Base-by-base conservation (phyloP, 768 basidiomycete genomes). In the Phallus indusiatus region DNA sequence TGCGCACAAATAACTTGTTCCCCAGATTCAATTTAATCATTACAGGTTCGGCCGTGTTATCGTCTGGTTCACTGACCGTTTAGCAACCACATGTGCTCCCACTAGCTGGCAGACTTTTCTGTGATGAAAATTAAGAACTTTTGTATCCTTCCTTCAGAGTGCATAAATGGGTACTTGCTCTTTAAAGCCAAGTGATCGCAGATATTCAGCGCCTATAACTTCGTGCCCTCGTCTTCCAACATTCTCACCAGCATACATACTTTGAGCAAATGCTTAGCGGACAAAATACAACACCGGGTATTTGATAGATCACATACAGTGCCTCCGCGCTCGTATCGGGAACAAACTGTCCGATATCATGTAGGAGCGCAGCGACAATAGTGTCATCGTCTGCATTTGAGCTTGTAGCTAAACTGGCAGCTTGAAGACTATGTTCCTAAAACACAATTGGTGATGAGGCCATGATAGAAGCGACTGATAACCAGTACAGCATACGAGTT, bases 371-470 rank as follows among this genome's bases (percentile, higher is more conserved):
- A 11, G 61, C 61, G 20, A 62, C 34, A 21, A 61, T 60, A n/a
- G 61, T 62, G 14, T 62, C 59, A 9, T 59, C 21, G 36, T 62
- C 61, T 10, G 61, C 60, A 18, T 57, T 48, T 17, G 61, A 37
- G 18, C 17, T 18, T 21, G 8, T 6, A n/a, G 61, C 57, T 21
- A 61, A 42, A 49, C 54, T 20, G 18, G 61, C 61, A 10, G 61
- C 61, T 56, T 62, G 61, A 28, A 62, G 52, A 42, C 50, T 61
- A 60, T 62, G 61, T 57, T 62, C 61, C 47, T 58, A 47, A 18
- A n/a, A n/a, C n/a, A 56, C 46, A 17, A 59, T 52, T 37, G n/a
- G 14, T 20, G 1, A 34, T 59, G n/a, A 10, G n/a, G 4, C 9
- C 46, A 9, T 20, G 20, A 11, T 54, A 28, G 20, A 47, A 51